Evolutionary conservation across 805 yeast genomes (phyloP), one percentile per base, ranked within the genome.

Genomic region (Metschnikowia proteae): DNA sequence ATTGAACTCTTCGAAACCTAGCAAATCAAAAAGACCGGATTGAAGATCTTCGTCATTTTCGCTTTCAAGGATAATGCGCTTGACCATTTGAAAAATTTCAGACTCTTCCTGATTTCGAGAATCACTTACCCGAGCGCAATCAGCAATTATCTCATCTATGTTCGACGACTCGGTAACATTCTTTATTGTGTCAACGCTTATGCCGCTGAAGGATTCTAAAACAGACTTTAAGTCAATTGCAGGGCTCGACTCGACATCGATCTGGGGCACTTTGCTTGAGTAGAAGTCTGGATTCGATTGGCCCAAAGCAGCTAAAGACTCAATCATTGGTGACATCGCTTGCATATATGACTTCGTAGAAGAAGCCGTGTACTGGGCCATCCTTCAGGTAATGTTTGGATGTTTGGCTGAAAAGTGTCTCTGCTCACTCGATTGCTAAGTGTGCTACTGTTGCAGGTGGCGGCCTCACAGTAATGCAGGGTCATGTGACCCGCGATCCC

Each of bases 1-100:
- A 46, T 89, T 97, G 52, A 94, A 77, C 60, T 88, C 86, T 26
- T 89, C 96, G 57, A 82, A 86, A 0, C 99, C 99, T 1, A 94
- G 64, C 6, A 88, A 73, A 62, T 90, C 97, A 51, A 88, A 82
- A 37, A 94, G 67, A 5, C 80, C 69, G 5, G 87, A 81, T 60
- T 91, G 96, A 9, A 87, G 59, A 34, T 79, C 82, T 32, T 80
- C 86, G 37, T 82, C 84, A 7, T 74, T 67, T 6, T 67, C 55
- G 17, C 70, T 69, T 0, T 72, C 58, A 2, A 60, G 56, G 3
- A 80, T 43, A 0, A 69, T 66, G 57, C 58, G 43, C 39, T 68
- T 51, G 3, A 75, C 64, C 10, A 64, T 53, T 5, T 59, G 60
- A 11, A 66, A 49, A 5, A 70, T 50, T 46, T 70, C 70, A 1